These are phyloP conservation scores for Lepidium africanum DNA, from an alignment of 345 rosid species.

Conservation along the genomic window DNA sequence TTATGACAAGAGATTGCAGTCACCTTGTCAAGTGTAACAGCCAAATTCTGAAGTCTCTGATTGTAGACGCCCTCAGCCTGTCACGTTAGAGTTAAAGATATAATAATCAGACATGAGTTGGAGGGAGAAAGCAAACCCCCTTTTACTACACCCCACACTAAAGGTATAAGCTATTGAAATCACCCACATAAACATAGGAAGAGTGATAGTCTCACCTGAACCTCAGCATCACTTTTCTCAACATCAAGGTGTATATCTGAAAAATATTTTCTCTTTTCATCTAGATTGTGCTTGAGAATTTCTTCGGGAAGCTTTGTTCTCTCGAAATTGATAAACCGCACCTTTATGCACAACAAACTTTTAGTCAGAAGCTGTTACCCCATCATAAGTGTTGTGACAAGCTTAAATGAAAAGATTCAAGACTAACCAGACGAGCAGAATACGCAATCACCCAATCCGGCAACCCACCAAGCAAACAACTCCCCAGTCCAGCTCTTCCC, in stretches of 20 bases:
- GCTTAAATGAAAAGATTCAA: neutral
- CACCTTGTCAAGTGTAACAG: conserved; percentile 98
- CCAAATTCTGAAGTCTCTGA: conserved; percentile 99
- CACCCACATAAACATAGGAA: neutral
- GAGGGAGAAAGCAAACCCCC: neutral
- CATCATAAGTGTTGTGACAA: neutral
- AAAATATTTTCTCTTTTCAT: conserved; percentile 85
- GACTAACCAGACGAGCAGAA: conserved; percentile 89
- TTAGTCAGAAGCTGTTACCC: conserved; percentile 9
- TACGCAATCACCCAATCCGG: conserved; percentile 96
- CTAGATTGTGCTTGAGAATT: conserved; percentile 83
- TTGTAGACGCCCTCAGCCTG: conserved; percentile 99
- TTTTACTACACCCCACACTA: conserved; percentile 3
- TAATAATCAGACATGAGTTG: conserved; percentile 3
- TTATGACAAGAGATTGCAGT: conserved; percentile 7
- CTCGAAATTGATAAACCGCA: conserved; percentile 90
- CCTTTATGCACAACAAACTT: conserved; percentile 43
- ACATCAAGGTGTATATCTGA: conserved; percentile 68
- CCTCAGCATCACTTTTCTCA: conserved; percentile 98
- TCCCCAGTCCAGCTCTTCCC: conserved; percentile 96
- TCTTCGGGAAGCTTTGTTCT: conserved; percentile 95
- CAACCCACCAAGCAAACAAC: conserved; percentile 95
- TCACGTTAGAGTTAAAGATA: conserved; percentile 9
- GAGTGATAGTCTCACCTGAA: conserved; percentile 59
- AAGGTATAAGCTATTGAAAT: neutral